phyloP scores from a whole-genome alignment of 192 early-diverging fungal genomes.

The Dimargaris cristalligena region DNA sequence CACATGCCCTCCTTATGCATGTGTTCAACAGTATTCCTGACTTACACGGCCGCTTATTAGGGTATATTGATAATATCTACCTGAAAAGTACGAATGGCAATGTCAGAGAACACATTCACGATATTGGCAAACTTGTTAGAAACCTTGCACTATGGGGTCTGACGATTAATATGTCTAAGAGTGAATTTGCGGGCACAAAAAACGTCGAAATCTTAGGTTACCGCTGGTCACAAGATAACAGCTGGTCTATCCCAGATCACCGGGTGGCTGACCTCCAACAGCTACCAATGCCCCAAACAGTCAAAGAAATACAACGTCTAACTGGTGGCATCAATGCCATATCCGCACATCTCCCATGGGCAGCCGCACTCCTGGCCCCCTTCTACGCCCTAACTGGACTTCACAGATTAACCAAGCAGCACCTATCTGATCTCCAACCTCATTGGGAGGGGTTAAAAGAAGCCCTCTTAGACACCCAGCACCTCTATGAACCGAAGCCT shows the following conservation, averaged over 20 bases:
- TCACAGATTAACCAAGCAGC: neutral
- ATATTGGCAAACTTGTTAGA: constrained; percentile 3
- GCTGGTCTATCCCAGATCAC: constrained; percentile 12
- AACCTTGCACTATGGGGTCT: constrained; percentile 8
- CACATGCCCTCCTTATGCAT: constrained; percentile 8
- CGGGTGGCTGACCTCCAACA: constrained; percentile 11
- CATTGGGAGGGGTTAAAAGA: neutral
- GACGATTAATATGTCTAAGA: constrained; percentile 11
- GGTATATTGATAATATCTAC: constrained; percentile 25
- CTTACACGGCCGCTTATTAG: constrained; percentile 9
- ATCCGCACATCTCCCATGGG: constrained; percentile 12
- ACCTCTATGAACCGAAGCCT: constrained; percentile 10
- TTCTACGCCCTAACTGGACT: constrained; percentile 14
- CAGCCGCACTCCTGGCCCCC: constrained; percentile 12
- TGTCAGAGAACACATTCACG: constrained; percentile 7
- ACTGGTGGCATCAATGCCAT: constrained; percentile 17
- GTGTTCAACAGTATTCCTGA: neutral
- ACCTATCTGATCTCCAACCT: neutral
- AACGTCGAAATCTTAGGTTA: constrained; percentile 3
- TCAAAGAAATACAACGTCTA: constrained; percentile 7
- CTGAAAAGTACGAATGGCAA: constrained; percentile 10
- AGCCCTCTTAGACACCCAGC: constrained; percentile 6
- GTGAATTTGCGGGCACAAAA: constrained; percentile 10
- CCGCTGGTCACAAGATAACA: constrained; percentile 5
- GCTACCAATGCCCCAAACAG: constrained; percentile 10